Conservation (phyloP, 331 rosid genomes). For the Erythrophleum ivorense region DNA sequence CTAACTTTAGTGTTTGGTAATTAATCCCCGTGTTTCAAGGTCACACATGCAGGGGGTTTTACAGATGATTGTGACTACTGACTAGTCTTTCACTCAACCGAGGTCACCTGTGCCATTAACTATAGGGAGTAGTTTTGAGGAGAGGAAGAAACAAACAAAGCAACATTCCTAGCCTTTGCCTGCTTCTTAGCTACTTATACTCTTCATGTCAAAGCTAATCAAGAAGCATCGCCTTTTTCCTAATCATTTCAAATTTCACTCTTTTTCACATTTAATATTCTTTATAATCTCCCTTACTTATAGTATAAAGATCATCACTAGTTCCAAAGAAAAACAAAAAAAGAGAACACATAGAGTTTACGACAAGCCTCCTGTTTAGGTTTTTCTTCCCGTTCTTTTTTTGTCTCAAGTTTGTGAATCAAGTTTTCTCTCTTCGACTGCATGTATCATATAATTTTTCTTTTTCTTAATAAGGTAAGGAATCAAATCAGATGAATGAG, state of each 20-base stretch:
- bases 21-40: not conserved
- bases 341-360: not conserved
- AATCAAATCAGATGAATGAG: not conserved
- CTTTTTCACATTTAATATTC: not conserved
- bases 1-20: not conserved
- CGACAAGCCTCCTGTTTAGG: not conserved
- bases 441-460: not conserved
- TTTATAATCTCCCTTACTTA: not conserved
- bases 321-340: slow-evolving; percentile 18
- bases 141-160: not conserved
- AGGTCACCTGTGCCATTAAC: not conserved
- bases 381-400: not conserved
- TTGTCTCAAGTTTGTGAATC: not conserved
- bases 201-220: slow-evolving; percentile 36
- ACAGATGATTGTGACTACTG: not conserved
- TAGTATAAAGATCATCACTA: slow-evolving; percentile 5
- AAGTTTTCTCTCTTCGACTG: not conserved
- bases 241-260: not conserved
- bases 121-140: not conserved
- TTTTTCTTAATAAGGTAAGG: not conserved
- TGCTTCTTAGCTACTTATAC: slow-evolving; percentile 34
- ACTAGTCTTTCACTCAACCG: not conserved
- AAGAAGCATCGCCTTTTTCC: not conserved
- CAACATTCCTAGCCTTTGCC: slow-evolving; percentile 34
- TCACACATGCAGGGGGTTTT: not conserved